Evolutionary conservation across 169 alveolate genomes (phyloP).

Genomic region (Theileria annulata): DNA sequence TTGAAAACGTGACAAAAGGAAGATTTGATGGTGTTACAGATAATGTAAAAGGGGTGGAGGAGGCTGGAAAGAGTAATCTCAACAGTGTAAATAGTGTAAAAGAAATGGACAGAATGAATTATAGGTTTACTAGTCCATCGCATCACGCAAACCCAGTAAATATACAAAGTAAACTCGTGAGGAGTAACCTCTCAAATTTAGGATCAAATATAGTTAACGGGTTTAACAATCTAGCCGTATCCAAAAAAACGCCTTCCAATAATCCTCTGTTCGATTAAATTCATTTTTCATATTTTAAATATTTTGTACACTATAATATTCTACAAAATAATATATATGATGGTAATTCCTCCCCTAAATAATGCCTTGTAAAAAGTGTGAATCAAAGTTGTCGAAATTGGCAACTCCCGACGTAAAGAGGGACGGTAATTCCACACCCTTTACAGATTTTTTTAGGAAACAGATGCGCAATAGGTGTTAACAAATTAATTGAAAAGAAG

Average conservation of each 20-base stretch:
- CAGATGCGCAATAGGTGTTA: conserved; percentile 68
- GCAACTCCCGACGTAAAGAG: conserved; percentile 77
- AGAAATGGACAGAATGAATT: not conserved
- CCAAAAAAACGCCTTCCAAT: conserved; percentile 28
- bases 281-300: not conserved
- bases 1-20: not conserved
- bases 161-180: not conserved
- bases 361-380: conserved; percentile 83
- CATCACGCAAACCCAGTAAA: not conserved
- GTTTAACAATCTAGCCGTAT: not conserved
- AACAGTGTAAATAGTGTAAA: not conserved
- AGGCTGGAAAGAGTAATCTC: not conserved
- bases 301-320: not conserved
- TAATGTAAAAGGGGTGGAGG: not conserved
- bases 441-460: conserved; percentile 55
- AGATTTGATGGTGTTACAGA: not conserved
- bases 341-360: not conserved
- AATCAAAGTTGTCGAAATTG: conserved; percentile 67
- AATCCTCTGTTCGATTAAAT: conserved; percentile 31
- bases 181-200: not conserved
- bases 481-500: conserved; percentile 69
- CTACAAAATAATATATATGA: not conserved
- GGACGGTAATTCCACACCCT: conserved; percentile 43
- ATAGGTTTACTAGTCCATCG: not conserved
- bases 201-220: conserved; percentile 19